These are phyloP conservation scores for Dittrichia graveolens DNA, from an alignment of 129 eudicot species.

Conservation along the genomic window DNA sequence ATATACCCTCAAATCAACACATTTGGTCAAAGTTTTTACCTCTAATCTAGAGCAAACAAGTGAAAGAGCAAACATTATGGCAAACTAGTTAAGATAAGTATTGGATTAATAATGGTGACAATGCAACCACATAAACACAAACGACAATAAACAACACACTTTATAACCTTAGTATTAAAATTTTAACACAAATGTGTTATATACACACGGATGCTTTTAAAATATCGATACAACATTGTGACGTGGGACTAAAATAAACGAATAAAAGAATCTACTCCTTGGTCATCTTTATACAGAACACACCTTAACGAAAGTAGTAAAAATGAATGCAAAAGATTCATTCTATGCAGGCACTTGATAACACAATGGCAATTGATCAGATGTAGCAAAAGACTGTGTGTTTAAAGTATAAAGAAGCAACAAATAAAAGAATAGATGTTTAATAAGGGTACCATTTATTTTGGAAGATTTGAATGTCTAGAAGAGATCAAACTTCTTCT, in stretches of 20 bases:
- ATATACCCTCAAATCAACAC: not conserved
- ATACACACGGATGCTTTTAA: no score
- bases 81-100: not conserved
- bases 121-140: not conserved
- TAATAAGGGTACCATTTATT: slow-evolving; percentile 22
- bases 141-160: not conserved
- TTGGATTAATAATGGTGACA: not conserved
- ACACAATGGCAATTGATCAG: no score
- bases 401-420: slow-evolving; percentile 9
- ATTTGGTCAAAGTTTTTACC: not conserved
- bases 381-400: no score
- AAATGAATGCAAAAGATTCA: no score
- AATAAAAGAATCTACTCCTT: no score
- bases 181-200: no score
- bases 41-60: not conserved
- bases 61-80: not conserved
- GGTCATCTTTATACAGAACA: no score
- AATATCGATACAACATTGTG: no score
- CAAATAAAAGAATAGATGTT: slow-evolving; percentile 3
- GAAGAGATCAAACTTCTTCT: slow-evolving; percentile 82
- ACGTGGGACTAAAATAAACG: no score
- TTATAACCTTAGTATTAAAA: not conserved
- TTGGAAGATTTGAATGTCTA: slow-evolving; percentile 26
- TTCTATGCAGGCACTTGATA: no score
- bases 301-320: no score